Base-by-base conservation (phyloP, 345 rosid genomes). In the Eucalyptus albens region DNA sequence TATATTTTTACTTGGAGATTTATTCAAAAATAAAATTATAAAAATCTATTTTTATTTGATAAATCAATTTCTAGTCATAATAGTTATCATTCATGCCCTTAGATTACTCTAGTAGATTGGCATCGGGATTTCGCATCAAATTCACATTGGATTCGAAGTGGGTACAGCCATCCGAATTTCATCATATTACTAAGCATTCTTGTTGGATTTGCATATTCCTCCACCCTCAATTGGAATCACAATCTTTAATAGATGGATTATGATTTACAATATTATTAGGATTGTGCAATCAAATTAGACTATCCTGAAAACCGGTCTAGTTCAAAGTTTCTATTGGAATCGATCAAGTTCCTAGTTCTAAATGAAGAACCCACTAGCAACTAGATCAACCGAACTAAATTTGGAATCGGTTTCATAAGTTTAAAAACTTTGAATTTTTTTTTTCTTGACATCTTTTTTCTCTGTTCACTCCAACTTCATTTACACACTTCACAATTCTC, bases 311-410 rank as follows among this genome's bases (percentile, higher is more conserved):
- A 12, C 0, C 0, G 0, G 4, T 60, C 16, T 6, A 12, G 8
- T 12, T 60, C 8, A 1, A 12, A 12, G 31, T 27, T 27, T 9
- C 4, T 6, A 2, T 60, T 6, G 31, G 67, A 60, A 60, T 29
- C 7, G 0, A 5, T 60, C 31, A 8, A 6, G 8, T 60, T 60
- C 8, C 8, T 11, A 6, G 7, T 12, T 60, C 2, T 2, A 60
- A 60, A 60, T 6, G 67, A 60, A 12, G 8, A 60, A 12, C 31
- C 31, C n/a, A 3, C 16, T 13, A 12, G 15, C 2, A 60, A 60
- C 1, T 3, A 0, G 1, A 59, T 0, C 7, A 1, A 59, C 0
- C 15, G 8, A 6, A 60, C 15, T 6, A 0, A 27, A 60, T 27
- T 11, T 27, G 16, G 8, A 60, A 27, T 0, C 1, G 0, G 0